Base-by-base conservation (phyloP, 2,329 filamentous ascomycete genomes). In the Dissoconium aciculare region DNA sequence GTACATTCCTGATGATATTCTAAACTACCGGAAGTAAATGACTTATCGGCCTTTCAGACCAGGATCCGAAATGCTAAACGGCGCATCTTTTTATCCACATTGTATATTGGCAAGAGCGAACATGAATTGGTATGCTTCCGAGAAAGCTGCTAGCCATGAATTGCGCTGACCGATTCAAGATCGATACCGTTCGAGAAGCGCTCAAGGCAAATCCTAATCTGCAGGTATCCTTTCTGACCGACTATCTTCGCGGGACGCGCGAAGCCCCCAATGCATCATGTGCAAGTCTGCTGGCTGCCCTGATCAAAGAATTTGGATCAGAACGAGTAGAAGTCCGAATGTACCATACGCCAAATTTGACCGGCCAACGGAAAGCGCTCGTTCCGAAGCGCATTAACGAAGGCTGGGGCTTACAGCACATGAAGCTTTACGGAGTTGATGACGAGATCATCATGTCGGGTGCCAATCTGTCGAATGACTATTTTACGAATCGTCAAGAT, bases 321-420 rank as follows among this genome's bases (percentile, higher is more conserved):
- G 74, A 81, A 1, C 70, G 87, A 21, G 84, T 98, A 24, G 83
- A 94, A 49, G 74, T 98, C 40, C 78, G 85, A 45, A 91, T 98
- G 84, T 98, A 91, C 51, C 89, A 98, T 56, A 98, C 89, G 1
- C 89, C 89, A 0, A 98, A 98, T 49, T 59, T 98, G 40, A 92
- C 81, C 3, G 89, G 89, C 0, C 45, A 91, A 34, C 71, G 77
- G 30, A 95, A 95, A 58, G 74, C 75, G 47, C 64, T 80, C 42
- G 71, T 95, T 2, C 89, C 89, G 0, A 81, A 73, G 50, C 69
- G 89, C 12, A 87, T 98, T 52, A 98, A 98, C 45, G 89, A 98
- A 58, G 89, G 89, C 11, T 98, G 89, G 89, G 89, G 89, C 1
- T 59, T 98, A 38, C 89, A 98, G 53, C 89, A 98, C 52, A 98